Evolutionary conservation across 1,139 yeast species (phyloP), one percentile per base, ranked within the genome.

Genomic region (Taphrina deformans): DNA sequence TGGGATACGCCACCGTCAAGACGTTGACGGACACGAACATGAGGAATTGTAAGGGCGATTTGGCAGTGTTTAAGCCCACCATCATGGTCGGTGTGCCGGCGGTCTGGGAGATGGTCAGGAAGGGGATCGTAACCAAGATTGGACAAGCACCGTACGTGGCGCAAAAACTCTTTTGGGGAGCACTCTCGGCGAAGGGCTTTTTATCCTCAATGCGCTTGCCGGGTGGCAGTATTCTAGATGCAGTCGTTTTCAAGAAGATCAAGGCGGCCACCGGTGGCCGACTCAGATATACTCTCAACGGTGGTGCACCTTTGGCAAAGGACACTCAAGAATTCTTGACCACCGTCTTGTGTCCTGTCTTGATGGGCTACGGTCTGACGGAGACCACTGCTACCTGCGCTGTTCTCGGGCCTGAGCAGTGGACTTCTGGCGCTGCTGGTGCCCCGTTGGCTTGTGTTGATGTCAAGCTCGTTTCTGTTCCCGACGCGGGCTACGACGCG

Each of bases 11-110:
- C 65, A 87, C 83, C 72, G 97, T 93, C 70, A 91, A 92, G 79
- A 93, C 99, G 33, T 81, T 95, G 70, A 85, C 96, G 27, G 96
- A 89, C 70, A 80, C 82, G 1, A 89, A 96, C 3, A 85, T 89
- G 74, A 86, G 84, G 73, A 88, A 93, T 78, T 91, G 96, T 79
- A 79, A 83, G 67, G 93, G 97, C 72, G 99, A 93, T 76, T 84
- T 93, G 79, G 83, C 83, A 67, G 91, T 88, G 74, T 89, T 90
- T 78, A 83, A 84, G 75, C 99, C 99, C 68, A 88, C 97, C 10
- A 78, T 93, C 71, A 89, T 93, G 97, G 97, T 91, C 70, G 99
- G 97, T 75, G 99, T 95, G 66, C 98, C 99, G 16, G 97, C 99
- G 1, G 98, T 93, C 65, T 95, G 97, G 97, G 99, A 93, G 80